Percentiles rank a stretch among this genome's conserved stretches.
These are phyloP conservation scores for Davidsoniella eucalypti DNA, from an alignment of 2,329 filamentous ascomycete species.

Conservation along the genomic window DNA sequence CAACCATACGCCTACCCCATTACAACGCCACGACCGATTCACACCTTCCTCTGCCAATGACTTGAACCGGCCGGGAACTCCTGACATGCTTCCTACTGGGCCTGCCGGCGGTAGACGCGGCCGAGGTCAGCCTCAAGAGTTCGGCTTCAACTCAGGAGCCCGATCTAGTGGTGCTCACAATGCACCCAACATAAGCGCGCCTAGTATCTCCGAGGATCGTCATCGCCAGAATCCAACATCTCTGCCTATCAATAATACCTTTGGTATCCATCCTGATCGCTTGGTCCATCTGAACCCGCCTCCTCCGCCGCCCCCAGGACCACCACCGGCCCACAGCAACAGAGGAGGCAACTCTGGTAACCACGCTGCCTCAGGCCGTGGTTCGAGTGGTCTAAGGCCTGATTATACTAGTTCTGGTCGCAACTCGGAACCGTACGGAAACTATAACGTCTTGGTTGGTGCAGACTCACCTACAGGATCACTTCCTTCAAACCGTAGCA, in stretches of 20 bases:
- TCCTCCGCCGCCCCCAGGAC: not conserved
- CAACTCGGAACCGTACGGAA: conserved; percentile 1
- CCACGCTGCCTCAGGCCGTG: too few species aligned
- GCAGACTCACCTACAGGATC: not conserved
- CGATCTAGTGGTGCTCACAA: not conserved
- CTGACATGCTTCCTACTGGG: conserved; percentile 6
- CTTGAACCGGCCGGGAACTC: not conserved
- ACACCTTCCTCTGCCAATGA: not conserved
- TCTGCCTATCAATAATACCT: not conserved
- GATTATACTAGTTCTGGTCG: not conserved
- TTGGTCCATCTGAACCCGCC: not conserved
- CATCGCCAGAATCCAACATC: conserved; percentile 3
- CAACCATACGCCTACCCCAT: not conserved
- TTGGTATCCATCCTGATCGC: conserved; percentile 9
- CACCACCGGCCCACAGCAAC: not conserved
- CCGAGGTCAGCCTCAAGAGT: conserved; percentile 2
- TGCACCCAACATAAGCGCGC: not conserved
- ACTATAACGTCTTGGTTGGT: not conserved
- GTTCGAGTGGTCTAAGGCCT: too few species aligned
- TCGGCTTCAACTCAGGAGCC: not conserved
- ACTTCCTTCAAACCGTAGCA: not conserved
- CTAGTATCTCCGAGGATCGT: conserved; percentile 6
- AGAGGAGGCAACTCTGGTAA: not conserved
- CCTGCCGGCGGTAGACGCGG: conserved; percentile 2
- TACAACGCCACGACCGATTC: conserved; percentile 9